phyloP scores from a whole-genome alignment of 352 stramenopile genomes.

The Pseudoperonospora humuli region DNA sequence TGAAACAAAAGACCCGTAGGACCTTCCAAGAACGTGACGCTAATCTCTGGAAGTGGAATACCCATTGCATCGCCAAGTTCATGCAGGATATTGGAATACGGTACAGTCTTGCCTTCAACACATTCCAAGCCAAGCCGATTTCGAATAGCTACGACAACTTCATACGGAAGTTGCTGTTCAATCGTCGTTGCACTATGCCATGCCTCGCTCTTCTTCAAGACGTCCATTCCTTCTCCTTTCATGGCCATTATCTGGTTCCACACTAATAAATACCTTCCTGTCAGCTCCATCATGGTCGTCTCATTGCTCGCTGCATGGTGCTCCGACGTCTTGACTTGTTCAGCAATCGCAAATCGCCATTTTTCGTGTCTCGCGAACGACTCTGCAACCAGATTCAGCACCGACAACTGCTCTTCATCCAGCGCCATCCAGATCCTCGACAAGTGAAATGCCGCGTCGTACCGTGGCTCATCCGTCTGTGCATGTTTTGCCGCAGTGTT shows the following conservation, averaged over 20 bases:
- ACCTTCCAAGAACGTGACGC: slow-evolving; percentile 53
- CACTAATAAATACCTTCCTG: slow-evolving; percentile 57
- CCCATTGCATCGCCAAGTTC: slow-evolving; percentile 66
- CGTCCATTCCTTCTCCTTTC: slow-evolving; percentile 60
- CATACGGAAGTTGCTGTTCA: slow-evolving; percentile 65
- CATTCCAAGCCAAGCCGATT: slow-evolving; percentile 58
- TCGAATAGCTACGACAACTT: slow-evolving; percentile 66
- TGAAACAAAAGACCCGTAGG: slow-evolving; percentile 59
- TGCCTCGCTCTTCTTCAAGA: slow-evolving; percentile 47
- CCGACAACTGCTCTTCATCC: slow-evolving; percentile 80
- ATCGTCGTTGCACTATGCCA: slow-evolving; percentile 49
- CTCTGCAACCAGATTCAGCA: slow-evolving; percentile 71
- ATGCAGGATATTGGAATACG: slow-evolving; percentile 47
- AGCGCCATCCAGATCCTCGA: slow-evolving; percentile 66
- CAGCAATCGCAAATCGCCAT: slow-evolving; percentile 62
- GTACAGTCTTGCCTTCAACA: slow-evolving; percentile 28
- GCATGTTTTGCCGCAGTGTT: slow-evolving; percentile 71
- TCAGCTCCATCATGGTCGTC: slow-evolving; percentile 30
- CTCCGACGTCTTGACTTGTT: slow-evolving; percentile 61
- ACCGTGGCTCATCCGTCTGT: slow-evolving; percentile 68
- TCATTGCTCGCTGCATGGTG: slow-evolving; percentile 36
- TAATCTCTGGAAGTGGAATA: slow-evolving; percentile 80
- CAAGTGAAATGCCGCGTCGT: slow-evolving; percentile 70
- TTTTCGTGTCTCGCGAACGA: slow-evolving; percentile 61
- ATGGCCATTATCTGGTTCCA: slow-evolving; percentile 59